A percentile compares a stretch with the other conserved stretches of the same genome.
These are phyloP conservation scores for Arabidopsis thaliana DNA, from an alignment of 345 rosid species.

Conservation along the genomic window DNA sequence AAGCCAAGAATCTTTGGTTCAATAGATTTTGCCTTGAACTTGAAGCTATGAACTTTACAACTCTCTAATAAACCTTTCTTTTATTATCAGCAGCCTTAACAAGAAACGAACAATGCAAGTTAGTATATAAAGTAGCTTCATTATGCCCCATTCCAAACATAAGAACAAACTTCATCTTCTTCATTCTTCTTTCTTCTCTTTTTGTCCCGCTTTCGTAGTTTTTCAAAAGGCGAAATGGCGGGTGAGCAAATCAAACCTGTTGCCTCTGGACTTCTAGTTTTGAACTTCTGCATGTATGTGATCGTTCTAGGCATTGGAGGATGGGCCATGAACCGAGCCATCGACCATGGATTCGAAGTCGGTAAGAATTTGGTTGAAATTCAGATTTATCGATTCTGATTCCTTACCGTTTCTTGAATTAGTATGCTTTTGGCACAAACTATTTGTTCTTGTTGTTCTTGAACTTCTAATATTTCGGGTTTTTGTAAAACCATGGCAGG, in stretches of 20 bases:
- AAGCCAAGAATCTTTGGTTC: slow-evolving; percentile 46
- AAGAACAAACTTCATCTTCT: slow-evolving; percentile 22
- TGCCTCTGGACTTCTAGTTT: slow-evolving; percentile 65
- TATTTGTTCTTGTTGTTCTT: not conserved
- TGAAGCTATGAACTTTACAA: slow-evolving; percentile 71
- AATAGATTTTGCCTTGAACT: slow-evolving; percentile 55
- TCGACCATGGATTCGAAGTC: slow-evolving; percentile 77
- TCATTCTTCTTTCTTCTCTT: slow-evolving; percentile 25
- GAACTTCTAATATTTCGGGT: slow-evolving; percentile 10
- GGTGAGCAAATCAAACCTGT: slow-evolving; percentile 56
- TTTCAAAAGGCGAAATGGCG: slow-evolving; percentile 54
- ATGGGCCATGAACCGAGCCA: slow-evolving; percentile 94
- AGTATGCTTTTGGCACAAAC: slow-evolving; percentile 11
- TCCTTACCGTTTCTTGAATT: not conserved
- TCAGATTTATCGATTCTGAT: not conserved
- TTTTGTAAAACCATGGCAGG: slow-evolving; percentile 52
- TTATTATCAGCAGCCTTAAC: slow-evolving; percentile 57
- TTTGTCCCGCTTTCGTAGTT: slow-evolving; percentile 4
- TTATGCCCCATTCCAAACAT: slow-evolving; percentile 36
- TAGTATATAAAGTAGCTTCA: slow-evolving; percentile 42
- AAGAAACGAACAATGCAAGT: slow-evolving; percentile 75
- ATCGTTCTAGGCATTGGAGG: slow-evolving; percentile 78
- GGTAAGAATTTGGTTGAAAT: slow-evolving; percentile 51
- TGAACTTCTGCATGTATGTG: slow-evolving; percentile 85
- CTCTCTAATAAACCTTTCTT: slow-evolving; percentile 46